Base-by-base conservation (phyloP, 1,284 basidiomycete species). In the Apiotrichum gracile region DNA sequence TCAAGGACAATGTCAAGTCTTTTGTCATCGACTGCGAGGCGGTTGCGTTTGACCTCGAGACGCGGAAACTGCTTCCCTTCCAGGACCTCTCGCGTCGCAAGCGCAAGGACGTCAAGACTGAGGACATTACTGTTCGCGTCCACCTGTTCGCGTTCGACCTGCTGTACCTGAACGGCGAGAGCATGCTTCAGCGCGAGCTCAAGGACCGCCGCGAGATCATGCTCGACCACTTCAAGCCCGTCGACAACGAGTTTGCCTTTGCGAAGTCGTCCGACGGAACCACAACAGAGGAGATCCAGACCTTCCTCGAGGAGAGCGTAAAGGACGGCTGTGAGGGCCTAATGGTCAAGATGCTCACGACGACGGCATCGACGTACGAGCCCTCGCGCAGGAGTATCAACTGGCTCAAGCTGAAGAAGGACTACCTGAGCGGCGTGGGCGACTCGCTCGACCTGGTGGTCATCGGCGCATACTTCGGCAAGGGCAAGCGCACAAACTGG, bases 391-490 rank as follows among this genome's bases (percentile, higher is more conserved):
- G 96, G 39, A 91, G 87, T 74, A 88, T 97, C 60, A 97, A 98
- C 71, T 99, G 96, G 96, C 79, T 99, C 14, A 99, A 99, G 93
- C 81, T 97, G 59, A 97, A 97, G 79, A 97, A 97, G 70, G 93
- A 97, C 74, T 97, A 97, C 70, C 81, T 99, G 1, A 86, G 88
- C n/a, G 96, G 96, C 3, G 84, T 97, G 4, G 96, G 96, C 21
- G 96, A 99, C 76, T 97, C 92, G 2, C 83, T 98, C 48, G 96
- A 99, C 73, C 82, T 99, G 13, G 91, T 96, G 43, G 96, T 98
- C 19, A 85, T 99, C 14, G 96, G 96, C 7, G 96, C 84, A 4
- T 98, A 97, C 77, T 88, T 91, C 65, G 96, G 96, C 61, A 93
- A 96, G 75, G 96, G 96, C 55, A 98, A 98, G 76, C 86, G 96